Conservation (phyloP, 2,329 filamentous ascomycete species). For the Xylariaceae sp. region DNA sequence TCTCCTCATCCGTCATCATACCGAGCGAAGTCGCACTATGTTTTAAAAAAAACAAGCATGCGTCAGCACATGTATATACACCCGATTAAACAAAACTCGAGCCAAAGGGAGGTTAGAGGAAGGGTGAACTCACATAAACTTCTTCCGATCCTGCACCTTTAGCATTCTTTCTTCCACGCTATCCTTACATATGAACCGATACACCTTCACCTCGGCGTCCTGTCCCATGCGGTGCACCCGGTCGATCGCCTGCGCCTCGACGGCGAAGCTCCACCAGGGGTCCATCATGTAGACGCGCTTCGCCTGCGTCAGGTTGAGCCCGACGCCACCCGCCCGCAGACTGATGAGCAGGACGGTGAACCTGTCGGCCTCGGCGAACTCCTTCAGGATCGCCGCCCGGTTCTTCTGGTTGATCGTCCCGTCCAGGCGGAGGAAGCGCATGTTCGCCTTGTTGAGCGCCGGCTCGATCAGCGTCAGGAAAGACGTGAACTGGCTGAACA, state of each 20-base stretch:
- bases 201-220: slow-evolving; percentile 75
- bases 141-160: slow-evolving; percentile 89
- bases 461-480: slow-evolving; percentile 89
- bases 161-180: slow-evolving; percentile 97
- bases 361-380: slow-evolving; percentile 59
- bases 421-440: slow-evolving; percentile 82
- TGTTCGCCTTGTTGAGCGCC: slow-evolving; percentile 64
- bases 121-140: slow-evolving; percentile 75
- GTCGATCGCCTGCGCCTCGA: slow-evolving; percentile 96
- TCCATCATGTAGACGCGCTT: slow-evolving; percentile 98
- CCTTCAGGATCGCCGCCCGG: slow-evolving; percentile 68
- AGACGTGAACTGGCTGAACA: slow-evolving; percentile 96
- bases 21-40: slow-evolving; percentile 83
- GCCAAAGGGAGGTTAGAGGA: slow-evolving; percentile 1
- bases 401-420: slow-evolving; percentile 84
- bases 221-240: slow-evolving; percentile 97
- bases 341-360: slow-evolving; percentile 77
- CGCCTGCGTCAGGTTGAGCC: slow-evolving; percentile 84
- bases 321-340: slow-evolving; percentile 85
- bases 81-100: too few species aligned
- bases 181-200: slow-evolving; percentile 79
- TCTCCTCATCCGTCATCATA: slow-evolving; percentile 93
- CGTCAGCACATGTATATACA: too few species aligned
- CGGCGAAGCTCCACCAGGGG: slow-evolving; percentile 97
- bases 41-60: slow-evolving; percentile 1